Evolutionary conservation across 371 early-diverging fungal species (phyloP).

Genomic region (Mortierella sp.): DNA sequence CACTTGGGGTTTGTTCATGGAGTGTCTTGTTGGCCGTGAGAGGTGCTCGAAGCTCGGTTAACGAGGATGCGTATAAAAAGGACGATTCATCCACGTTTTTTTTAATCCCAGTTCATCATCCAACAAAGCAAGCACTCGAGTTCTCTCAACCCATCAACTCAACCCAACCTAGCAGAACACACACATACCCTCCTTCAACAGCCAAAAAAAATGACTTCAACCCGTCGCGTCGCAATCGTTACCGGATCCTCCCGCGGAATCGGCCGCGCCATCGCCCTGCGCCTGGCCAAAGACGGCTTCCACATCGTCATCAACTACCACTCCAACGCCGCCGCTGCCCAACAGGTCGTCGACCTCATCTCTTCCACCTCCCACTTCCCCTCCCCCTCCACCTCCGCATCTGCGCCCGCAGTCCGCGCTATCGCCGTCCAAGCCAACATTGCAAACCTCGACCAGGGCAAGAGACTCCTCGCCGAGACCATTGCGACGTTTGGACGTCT

Average conservation of each 20-base stretch:
- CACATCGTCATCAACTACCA: slow-evolving; percentile 37
- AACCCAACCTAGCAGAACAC: background rate
- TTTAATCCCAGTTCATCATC: background rate
- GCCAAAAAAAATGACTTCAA: background rate
- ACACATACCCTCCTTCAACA: background rate
- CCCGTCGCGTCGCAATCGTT: slow-evolving; percentile 29
- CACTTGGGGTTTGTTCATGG: background rate
- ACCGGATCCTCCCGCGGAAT: slow-evolving; percentile 38
- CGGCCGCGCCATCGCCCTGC: slow-evolving; percentile 30
- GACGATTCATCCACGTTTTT: background rate
- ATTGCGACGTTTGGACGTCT: slow-evolving; percentile 29
- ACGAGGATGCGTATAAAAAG: background rate
- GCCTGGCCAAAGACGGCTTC: slow-evolving; percentile 25
- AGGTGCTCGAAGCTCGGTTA: background rate
- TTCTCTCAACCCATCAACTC: background rate
- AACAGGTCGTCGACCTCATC: slow-evolving; percentile 29
- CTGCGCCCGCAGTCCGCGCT: background rate
- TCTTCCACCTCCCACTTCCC: background rate
- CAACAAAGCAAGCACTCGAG: background rate
- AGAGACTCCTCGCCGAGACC: slow-evolving; percentile 22
- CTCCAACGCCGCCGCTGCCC: slow-evolving; percentile 17
- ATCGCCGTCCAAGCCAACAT: background rate
- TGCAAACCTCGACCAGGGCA: background rate
- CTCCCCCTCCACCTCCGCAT: too few species aligned
- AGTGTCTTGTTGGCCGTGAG: background rate